Evolutionary conservation across 768 basidiomycete species (phyloP), one percentile per base, ranked within the genome.

Genomic region (Tulasnella sp.): DNA sequence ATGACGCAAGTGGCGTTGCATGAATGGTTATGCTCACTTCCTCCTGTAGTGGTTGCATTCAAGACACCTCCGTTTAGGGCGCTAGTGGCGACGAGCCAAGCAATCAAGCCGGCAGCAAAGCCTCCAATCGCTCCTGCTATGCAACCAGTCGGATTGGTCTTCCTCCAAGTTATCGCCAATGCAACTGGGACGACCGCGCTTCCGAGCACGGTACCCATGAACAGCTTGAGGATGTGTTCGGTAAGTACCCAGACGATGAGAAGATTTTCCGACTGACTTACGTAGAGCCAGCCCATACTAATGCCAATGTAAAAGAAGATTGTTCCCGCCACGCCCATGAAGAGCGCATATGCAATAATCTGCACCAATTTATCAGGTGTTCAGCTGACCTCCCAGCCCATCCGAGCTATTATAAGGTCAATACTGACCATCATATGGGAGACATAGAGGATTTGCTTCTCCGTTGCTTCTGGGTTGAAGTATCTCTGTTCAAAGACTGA

Each of bases 231-330:
- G n/a, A n/a, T n/a, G n/a, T n/a, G n/a, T n/a, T n/a, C n/a, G n/a
- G n/a, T n/a, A n/a, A n/a, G n/a, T n/a, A n/a, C n/a, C n/a, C n/a
- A n/a, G n/a, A n/a, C n/a, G n/a, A n/a, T n/a, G n/a, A n/a, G n/a
- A n/a, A n/a, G n/a, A n/a, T n/a, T n/a, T n/a, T n/a, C n/a, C n/a
- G n/a, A n/a, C n/a, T n/a, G 22, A 76, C 84, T 51, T 63, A 88
- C 85, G 64, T 92, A 92, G 57, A 93, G 82, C 88, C 90, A 93
- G 21, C 91, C 91, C 85, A 93, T 85, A 24, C 85, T 88, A 25
- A 93, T 83, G 5, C 91, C 91, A 63, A 92, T 90, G 68, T 86
- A 92, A 71, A 75, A 89, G 75, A 94, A 94, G 53, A 90, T 84
- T 29, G 86, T 69, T 0, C 90, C 90, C 0, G 85, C 83, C n/a